phyloP scores from a whole-genome alignment of 257 asterid species.

The Scutellaria galericulata region DNA sequence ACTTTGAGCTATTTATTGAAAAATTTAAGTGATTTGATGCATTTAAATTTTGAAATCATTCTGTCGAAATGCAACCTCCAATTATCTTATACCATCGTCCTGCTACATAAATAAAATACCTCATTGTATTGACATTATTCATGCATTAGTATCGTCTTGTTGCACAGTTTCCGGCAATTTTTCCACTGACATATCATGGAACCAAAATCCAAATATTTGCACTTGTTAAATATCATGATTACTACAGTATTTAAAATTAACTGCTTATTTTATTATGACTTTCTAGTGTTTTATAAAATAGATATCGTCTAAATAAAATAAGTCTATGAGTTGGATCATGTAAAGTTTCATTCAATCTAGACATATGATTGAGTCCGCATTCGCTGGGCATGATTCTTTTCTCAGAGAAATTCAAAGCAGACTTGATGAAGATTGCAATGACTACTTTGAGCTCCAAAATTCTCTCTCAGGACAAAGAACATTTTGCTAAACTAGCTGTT shows the following conservation, averaged over 20 bases:
- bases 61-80: not conserved
- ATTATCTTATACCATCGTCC: not conserved
- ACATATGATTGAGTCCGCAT: not conserved
- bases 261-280: not conserved
- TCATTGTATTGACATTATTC: not conserved
- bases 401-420: slow-evolving; percentile 72
- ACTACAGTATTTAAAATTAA: not conserved
- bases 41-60: not conserved
- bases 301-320: not conserved
- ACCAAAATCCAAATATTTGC: not conserved
- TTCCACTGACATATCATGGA: not conserved
- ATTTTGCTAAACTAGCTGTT: slow-evolving; percentile 81
- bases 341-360: not conserved
- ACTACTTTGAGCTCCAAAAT: slow-evolving; percentile 95
- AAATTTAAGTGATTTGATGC: not conserved
- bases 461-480: slow-evolving; percentile 90
- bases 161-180: not conserved
- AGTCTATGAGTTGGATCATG: not conserved
- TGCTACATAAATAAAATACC: not conserved
- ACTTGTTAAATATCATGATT: not conserved
- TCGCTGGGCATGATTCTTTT: slow-evolving; percentile 24
- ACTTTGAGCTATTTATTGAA: not conserved
- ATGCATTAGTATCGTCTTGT: slow-evolving; percentile 5
- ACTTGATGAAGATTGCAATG: slow-evolving; percentile 87
- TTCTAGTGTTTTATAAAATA: not conserved